phyloP scores from a whole-genome alignment of 805 yeast genomes.

The Lipomyces kockii region DNA sequence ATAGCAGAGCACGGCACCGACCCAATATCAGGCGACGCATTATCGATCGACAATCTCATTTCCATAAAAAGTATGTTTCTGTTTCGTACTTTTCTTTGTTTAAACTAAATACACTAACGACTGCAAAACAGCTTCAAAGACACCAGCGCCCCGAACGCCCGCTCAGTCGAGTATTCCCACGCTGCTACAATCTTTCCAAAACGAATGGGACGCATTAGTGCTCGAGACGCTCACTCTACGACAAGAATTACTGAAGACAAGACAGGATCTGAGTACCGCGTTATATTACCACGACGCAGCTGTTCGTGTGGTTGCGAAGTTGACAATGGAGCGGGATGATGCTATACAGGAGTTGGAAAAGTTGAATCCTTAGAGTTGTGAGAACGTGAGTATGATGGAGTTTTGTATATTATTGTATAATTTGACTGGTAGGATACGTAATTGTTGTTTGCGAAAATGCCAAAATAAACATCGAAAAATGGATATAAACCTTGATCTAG shows the following conservation, averaged over 20 bases:
- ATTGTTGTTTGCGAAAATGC: background rate
- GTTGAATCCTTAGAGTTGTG: conserved; percentile 40
- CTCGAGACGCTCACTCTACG: conserved; percentile 78
- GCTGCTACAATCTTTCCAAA: conserved; percentile 72
- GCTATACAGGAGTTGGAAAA: conserved; percentile 66
- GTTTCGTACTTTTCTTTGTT: background rate
- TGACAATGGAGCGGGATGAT: conserved; percentile 76
- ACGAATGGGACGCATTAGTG: conserved; percentile 88
- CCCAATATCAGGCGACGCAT: conserved; percentile 71
- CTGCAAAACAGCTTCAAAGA: background rate
- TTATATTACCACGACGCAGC: conserved; percentile 91
- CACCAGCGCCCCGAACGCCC: conserved; percentile 49
- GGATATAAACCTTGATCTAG: background rate
- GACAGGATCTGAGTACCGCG: conserved; percentile 75
- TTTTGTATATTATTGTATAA: background rate
- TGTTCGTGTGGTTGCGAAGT: conserved; percentile 76
- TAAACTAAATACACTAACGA: background rate
- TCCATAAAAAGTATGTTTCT: conserved; percentile 42
- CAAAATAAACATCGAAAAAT: background rate
- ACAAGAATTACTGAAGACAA: conserved; percentile 67
- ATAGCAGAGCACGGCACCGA: conserved; percentile 69
- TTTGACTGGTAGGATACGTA: background rate
- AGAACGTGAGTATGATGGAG: background rate
- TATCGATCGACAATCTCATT: conserved; percentile 63
- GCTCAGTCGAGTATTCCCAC: conserved; percentile 74